phyloP scores from a whole-genome alignment of 1,284 basidiomycete species.

The Testicularia cyperi region DNA sequence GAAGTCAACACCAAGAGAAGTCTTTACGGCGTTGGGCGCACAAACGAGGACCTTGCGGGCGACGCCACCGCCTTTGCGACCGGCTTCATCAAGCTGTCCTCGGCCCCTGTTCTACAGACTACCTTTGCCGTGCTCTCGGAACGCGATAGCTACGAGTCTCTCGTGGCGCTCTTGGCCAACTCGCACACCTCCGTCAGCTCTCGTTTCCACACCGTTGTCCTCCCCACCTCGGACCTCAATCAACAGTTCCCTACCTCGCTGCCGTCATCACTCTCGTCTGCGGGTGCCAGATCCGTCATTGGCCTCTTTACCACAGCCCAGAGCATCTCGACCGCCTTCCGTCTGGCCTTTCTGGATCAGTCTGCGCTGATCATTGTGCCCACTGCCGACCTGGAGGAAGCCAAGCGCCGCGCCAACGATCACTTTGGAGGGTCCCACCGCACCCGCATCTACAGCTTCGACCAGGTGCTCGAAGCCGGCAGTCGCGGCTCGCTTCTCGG shows the following conservation, averaged over 20 bases:
- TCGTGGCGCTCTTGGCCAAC: constrained; percentile 37
- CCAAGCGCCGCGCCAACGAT: constrained; percentile 1
- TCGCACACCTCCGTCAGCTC: constrained; percentile 25
- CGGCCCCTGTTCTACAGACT: constrained; percentile 16
- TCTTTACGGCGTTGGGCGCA: constrained; percentile 28
- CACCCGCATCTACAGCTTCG: constrained; percentile 27
- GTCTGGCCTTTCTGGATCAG: constrained; percentile 19
- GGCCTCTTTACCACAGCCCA: constrained; percentile 38
- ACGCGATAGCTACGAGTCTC: constrained; percentile 19
- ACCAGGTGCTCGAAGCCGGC: constrained; percentile 27
- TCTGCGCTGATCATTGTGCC: constrained; percentile 38
- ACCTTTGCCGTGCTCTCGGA: constrained; percentile 33
- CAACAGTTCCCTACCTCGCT: constrained; percentile 6
- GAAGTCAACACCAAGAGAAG: constrained; percentile 13
- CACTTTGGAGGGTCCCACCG: constrained; percentile 25
- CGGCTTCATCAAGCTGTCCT: constrained; percentile 37
- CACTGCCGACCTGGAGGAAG: constrained; percentile 18
- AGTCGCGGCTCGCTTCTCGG: constrained; percentile 9
- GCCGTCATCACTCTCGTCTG: constrained; percentile 7
- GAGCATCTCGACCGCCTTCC: constrained; percentile 16
- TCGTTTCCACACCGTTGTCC: constrained; percentile 30
- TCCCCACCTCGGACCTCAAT: constrained; percentile 15
- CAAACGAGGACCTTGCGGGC: constrained; percentile 30
- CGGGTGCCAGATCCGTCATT: constrained; percentile 17
- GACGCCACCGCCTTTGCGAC: constrained; percentile 39